A percentile compares a stretch with the other conserved stretches of the same genome.
Conservation (phyloP, 192 early-diverging fungal species). For the Coemansia sp. region DNA sequence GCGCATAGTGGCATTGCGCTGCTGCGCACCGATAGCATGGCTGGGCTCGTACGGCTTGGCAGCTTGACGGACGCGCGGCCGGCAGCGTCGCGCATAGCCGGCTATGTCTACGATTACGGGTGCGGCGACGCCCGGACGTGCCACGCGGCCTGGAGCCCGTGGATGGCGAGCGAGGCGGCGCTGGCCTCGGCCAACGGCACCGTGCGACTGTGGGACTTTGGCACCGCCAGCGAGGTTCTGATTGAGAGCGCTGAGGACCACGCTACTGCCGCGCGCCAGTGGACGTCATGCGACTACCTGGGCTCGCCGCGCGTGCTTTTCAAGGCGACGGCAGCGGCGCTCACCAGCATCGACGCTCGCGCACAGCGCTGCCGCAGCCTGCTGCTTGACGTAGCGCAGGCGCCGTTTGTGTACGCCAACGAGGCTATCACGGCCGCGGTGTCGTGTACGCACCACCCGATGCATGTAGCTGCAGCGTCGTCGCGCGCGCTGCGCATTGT, state of each 20-base stretch:
- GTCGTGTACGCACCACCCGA: conserved; percentile 30
- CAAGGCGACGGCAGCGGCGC: conserved; percentile 16
- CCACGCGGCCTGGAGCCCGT: conserved; percentile 37
- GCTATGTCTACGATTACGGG: conserved; percentile 16
- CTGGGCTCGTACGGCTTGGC: conserved; percentile 1
- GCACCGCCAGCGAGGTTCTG: conserved; percentile 1
- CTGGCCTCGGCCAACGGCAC: conserved; percentile 31
- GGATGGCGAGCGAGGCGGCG: conserved; percentile 24
- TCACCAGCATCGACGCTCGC: conserved; percentile 26
- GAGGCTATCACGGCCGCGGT: conserved; percentile 30
- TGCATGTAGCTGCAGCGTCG: conserved; percentile 38
- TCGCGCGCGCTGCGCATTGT: conserved; percentile 34
- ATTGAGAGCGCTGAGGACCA: not conserved
- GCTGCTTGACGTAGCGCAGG: conserved; percentile 5
- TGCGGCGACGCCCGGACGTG: conserved; percentile 33
- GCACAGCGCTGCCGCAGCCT: conserved; percentile 2
- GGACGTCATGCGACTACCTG: conserved; percentile 45
- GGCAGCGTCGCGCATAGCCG: conserved; percentile 9
- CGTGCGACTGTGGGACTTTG: conserved; percentile 37
- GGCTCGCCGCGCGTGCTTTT: conserved; percentile 33
- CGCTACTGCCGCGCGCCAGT: conserved; percentile 9
- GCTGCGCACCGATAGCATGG: conserved; percentile 48
- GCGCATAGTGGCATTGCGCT: conserved; percentile 22
- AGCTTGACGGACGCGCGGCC: not conserved
- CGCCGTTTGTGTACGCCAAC: conserved; percentile 8